These are phyloP conservation scores for Vigna mungo DNA, from an alignment of 306 rosid genomes.

Conservation along the genomic window DNA sequence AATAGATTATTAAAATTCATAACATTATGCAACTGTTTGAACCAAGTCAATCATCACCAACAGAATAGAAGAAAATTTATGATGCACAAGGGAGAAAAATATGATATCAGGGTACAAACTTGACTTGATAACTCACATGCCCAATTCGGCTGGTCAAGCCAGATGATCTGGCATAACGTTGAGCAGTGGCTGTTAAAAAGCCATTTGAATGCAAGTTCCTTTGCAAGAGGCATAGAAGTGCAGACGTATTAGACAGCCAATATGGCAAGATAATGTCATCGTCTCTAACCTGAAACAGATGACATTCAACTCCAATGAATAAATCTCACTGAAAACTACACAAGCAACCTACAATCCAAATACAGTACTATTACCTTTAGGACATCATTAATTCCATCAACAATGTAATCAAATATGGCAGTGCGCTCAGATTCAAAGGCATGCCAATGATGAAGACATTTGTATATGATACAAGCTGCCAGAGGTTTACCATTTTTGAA, in stretches of 20 bases:
- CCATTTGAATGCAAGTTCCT: conserved; percentile 79
- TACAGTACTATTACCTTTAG: conserved; percentile 59
- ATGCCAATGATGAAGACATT: conserved; percentile 92
- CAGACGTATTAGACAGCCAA: conserved; percentile 92
- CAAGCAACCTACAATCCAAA: neutral
- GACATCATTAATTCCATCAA: conserved; percentile 82
- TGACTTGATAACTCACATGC: conserved; percentile 58
- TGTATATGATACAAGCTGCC: conserved; percentile 83
- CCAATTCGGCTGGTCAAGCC: conserved; percentile 70
- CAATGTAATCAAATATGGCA: conserved; percentile 79
- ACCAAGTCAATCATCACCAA: neutral
- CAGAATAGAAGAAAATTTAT: neutral
- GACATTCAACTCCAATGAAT: neutral
- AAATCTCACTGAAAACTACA: conserved; percentile 12
- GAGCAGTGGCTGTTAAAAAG: conserved; percentile 65
- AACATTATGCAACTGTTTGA: neutral
- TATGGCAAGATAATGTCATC: conserved; percentile 70
- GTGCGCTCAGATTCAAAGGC: conserved; percentile 94
- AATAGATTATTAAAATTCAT: too few relatives aligned
- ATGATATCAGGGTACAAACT: conserved; percentile 5
- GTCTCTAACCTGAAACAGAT: conserved; percentile 72
- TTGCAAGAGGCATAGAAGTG: conserved; percentile 85
- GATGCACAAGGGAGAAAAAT: neutral
- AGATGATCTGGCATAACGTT: conserved; percentile 71
- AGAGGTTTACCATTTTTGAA: conserved; percentile 79